Percentiles rank a stretch among this genome's conserved stretches.
These are phyloP conservation scores for Venustampulla echinocandica DNA, from an alignment of 495 filamentous ascomycete species.

Conservation along the genomic window DNA sequence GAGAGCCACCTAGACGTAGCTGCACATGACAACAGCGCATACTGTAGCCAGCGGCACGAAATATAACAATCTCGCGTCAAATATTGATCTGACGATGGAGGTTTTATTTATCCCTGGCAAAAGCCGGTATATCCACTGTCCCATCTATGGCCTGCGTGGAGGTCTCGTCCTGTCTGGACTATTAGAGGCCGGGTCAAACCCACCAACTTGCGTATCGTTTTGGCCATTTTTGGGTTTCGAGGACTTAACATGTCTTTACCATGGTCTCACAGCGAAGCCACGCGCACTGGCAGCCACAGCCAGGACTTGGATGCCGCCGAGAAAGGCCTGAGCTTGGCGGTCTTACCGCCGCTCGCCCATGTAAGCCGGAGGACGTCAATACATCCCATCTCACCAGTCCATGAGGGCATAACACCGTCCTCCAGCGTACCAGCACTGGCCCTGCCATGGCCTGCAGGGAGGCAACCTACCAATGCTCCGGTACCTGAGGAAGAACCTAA, in stretches of 20 bases:
- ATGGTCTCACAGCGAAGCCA: conserved; percentile 17
- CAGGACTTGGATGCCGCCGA: conserved; percentile 31
- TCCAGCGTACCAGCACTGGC: conserved; percentile 27
- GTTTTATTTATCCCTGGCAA: conserved; percentile 21
- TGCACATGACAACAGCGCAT: conserved; percentile 20
- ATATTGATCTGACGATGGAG: conserved; percentile 20
- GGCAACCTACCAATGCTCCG: conserved; percentile 12
- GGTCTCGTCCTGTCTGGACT: conserved; percentile 10
- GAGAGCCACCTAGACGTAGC: conserved; percentile 11
- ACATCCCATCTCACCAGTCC: conserved; percentile 26
- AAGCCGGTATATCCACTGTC: conserved; percentile 16
- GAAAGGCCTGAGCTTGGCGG: conserved; percentile 28
- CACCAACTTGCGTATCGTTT: conserved; percentile 12
- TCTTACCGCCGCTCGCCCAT: conserved; percentile 24
- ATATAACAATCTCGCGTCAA: conserved; percentile 26
- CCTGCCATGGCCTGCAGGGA: conserved; percentile 21
- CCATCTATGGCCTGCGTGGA: conserved; percentile 9
- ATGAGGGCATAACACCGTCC: conserved; percentile 33
- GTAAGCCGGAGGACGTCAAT: conserved; percentile 21
- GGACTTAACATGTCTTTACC: conserved; percentile 22
- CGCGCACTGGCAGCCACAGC: conserved; percentile 9
- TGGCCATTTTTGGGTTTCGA: conserved; percentile 18
- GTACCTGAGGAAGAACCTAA: conserved; percentile 10
- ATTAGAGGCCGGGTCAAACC: conserved; percentile 9
- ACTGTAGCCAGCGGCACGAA: conserved; percentile 19